Evolutionary conservation across 2,329 filamentous ascomycete genomes (phyloP), one percentile per base, ranked within the genome.

Genomic region (Coniochaeta ligniaria): DNA sequence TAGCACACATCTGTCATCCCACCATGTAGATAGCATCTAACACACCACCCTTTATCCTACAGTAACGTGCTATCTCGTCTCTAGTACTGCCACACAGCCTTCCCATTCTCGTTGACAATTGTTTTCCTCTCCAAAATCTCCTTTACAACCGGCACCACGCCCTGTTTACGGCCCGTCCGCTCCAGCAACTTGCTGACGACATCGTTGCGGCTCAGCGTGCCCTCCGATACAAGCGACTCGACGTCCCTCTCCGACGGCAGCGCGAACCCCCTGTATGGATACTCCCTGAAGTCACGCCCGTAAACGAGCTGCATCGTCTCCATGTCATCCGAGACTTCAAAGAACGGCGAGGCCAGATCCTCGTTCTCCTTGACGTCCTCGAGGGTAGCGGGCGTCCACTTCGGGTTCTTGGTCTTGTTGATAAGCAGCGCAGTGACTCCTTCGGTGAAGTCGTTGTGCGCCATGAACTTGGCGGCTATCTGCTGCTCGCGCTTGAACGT

Each of bases 391-490:
- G 92, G 93, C 64, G 88, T 74, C 95, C 95, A 99, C 63, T 81
- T 78, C 1, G 93, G 90, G 24, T 80, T 79, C 67, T 70, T 70
- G 20, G 71, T 68, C 76, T 92, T 92, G 69, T 85, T 82, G 67
- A 95, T 83, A 45, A 99, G 82, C 57, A 89, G 83, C 26, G 92
- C 88, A 58, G 85, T 85, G n/a, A 99, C 94, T 59, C 95, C 95
- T 76, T 96, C 91, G 50, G 87, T 87, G 70, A 99, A 99, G 75
- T 99, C 95, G 5, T 85, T 89, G 72, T 95, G 89, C 60, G 82
- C 81, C 94, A 99, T 98, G 79, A 99, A 98, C 64, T 86, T 84
- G 61, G 83, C 79, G 1, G 94, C 92, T 62, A 99, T 92, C 70
- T 89, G 83, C 75, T 95, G 84, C 78, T 99, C 95, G 64, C 86